A percentile compares a stretch with the other conserved stretches of the same genome.
Conservation (phyloP, 2,329 filamentous ascomycete species). For the Stagonosporopsis rhizophila region DNA sequence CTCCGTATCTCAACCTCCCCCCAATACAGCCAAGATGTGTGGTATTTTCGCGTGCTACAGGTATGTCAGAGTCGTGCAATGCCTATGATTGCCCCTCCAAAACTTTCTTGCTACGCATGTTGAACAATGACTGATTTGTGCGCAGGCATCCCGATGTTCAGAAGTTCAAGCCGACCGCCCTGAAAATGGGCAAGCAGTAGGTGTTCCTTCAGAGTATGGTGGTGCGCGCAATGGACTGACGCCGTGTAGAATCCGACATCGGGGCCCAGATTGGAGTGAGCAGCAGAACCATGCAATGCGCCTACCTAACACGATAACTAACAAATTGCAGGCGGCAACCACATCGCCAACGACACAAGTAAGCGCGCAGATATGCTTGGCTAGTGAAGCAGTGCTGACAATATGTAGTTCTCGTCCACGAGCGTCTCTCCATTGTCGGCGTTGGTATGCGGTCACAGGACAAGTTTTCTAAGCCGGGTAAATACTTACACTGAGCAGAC, state of each 20-base stretch:
- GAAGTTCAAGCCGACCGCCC: constrained; percentile 93
- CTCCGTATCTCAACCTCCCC: constrained; percentile 11
- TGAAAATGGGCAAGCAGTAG: constrained; percentile 93
- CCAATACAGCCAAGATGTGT: constrained; percentile 72
- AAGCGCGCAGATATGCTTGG: constrained; percentile 32
- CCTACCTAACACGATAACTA: constrained; percentile 39
- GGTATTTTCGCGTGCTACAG: constrained; percentile 95
- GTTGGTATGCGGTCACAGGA: constrained; percentile 70
- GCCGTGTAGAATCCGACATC: constrained; percentile 79
- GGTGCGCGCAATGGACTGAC: constrained; percentile 42
- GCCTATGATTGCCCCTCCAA: constrained; percentile 34
- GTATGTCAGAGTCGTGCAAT: constrained; percentile 56
- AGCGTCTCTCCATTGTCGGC: constrained; percentile 96
- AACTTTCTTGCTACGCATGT: constrained; percentile 4
- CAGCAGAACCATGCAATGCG: constrained; percentile 45
- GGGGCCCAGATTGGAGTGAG: constrained; percentile 98
- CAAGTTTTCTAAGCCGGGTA: not conserved
- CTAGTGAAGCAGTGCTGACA: constrained; percentile 30
- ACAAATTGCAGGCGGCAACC: constrained; percentile 75
- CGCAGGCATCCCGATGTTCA: constrained; percentile 85
- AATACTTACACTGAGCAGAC: constrained; percentile 62
- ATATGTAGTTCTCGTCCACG: constrained; percentile 79
- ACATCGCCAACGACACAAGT: constrained; percentile 92
- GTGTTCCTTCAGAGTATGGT: constrained; percentile 47
- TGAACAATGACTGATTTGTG: constrained; percentile 40